These are phyloP conservation scores for Nigrospora oryzae DNA, from an alignment of 2,329 filamentous ascomycete species.

Conservation along the genomic window DNA sequence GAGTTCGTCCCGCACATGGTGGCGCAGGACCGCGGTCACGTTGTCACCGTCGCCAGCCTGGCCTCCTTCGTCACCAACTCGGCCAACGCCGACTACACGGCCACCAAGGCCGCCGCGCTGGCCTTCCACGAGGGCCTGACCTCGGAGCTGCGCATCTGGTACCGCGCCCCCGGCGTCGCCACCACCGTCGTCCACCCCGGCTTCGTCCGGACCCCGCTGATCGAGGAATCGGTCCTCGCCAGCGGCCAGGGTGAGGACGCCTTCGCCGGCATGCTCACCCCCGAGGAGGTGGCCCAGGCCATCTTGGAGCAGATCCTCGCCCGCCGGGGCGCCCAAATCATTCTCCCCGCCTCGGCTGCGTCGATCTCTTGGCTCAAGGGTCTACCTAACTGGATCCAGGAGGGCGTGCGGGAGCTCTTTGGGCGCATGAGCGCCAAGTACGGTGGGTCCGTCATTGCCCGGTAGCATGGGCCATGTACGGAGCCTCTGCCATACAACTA, in stretches of 20 bases:
- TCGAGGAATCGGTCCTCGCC: conserved; percentile 20
- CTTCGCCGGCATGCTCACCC: conserved; percentile 19
- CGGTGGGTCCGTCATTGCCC: background rate
- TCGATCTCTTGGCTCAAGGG: conserved; percentile 25
- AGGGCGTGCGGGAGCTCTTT: conserved; percentile 20
- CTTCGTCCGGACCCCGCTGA: conserved; percentile 40
- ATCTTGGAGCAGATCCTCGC: conserved; percentile 40
- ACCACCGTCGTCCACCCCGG: conserved; percentile 25
- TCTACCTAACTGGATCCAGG: conserved; percentile 28
- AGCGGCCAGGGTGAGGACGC: conserved; percentile 12
- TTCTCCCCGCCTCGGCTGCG: conserved; percentile 27
- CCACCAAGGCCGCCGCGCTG: conserved; percentile 41
- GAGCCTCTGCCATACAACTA: too few species aligned
- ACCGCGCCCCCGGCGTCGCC: conserved; percentile 25
- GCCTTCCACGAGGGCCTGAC: conserved; percentile 41
- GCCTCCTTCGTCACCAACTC: conserved; percentile 37
- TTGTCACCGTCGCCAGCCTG: conserved; percentile 44
- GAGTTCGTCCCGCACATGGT: conserved; percentile 40
- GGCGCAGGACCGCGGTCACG: conserved; percentile 38
- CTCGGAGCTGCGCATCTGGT: conserved; percentile 25
- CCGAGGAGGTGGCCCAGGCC: conserved; percentile 33
- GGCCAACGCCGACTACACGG: conserved; percentile 41
- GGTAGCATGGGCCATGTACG: background rate
- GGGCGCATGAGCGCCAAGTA: conserved; percentile 3
- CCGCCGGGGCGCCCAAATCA: conserved; percentile 37